phyloP scores from a whole-genome alignment of 441 rosid genomes.

The Adansonia grandidieri region DNA sequence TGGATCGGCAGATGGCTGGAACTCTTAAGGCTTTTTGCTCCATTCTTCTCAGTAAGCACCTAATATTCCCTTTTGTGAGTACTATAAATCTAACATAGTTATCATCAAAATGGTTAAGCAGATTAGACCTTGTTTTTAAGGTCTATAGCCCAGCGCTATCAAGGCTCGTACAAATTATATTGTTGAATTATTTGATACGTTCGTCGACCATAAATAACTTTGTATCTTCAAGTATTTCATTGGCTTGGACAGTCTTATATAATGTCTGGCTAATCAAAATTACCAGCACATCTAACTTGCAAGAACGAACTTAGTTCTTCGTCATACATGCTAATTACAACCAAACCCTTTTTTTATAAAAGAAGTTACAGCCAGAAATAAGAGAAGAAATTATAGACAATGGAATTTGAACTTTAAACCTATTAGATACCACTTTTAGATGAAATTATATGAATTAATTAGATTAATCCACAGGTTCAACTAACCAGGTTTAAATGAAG shows the following conservation, averaged over 20 bases:
- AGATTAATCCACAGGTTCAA: neutral
- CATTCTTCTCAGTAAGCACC: constrained; percentile 53
- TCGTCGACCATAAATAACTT: neutral
- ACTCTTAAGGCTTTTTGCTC: constrained; percentile 64
- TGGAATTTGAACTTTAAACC: too few relatives aligned
- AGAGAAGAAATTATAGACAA: too few relatives aligned
- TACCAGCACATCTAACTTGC: neutral
- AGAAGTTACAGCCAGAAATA: too few relatives aligned
- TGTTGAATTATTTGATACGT: neutral
- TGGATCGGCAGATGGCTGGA: constrained; percentile 77
- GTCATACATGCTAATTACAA: neutral
- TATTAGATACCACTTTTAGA: too few relatives aligned
- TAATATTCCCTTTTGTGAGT: neutral
- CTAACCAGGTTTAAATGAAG: constrained; percentile 28
- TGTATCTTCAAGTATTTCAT: neutral
- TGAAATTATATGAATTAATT: too few relatives aligned
- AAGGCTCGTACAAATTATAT: neutral
- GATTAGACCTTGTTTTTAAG: neutral
- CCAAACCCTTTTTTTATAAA: too few relatives aligned
- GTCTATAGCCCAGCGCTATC: neutral
- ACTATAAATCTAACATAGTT: too few relatives aligned
- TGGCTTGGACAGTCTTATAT: neutral
- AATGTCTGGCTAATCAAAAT: neutral
- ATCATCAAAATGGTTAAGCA: neutral
- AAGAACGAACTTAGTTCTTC: neutral